Evolutionary conservation across 2,329 filamentous ascomycete genomes (phyloP).

Genomic region (Mycosphaerella arachidis): DNA sequence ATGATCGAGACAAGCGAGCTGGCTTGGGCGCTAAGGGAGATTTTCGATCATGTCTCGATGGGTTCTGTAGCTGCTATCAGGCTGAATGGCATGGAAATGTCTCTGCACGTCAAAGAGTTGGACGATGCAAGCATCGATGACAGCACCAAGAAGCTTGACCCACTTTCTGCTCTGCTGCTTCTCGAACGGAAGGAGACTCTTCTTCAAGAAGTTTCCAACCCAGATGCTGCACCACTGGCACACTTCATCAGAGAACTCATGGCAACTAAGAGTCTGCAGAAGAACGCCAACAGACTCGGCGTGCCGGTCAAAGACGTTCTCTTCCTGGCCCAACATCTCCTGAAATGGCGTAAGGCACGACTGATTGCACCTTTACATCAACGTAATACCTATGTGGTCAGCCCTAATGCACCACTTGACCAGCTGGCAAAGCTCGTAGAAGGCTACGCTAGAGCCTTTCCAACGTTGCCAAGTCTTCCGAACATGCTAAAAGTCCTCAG

Average conservation of each 20-base stretch:
- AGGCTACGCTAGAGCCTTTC: slow-evolving; percentile 73
- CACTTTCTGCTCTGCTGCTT: slow-evolving; percentile 80
- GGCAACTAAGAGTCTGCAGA: slow-evolving; percentile 63
- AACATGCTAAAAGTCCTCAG: slow-evolving; percentile 85
- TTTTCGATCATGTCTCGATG: slow-evolving; percentile 21
- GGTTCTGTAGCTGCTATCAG: slow-evolving; percentile 33
- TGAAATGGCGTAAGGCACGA: slow-evolving; percentile 91
- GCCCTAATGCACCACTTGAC: slow-evolving; percentile 77
- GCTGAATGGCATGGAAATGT: slow-evolving; percentile 67
- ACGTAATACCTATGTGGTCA: slow-evolving; percentile 85
- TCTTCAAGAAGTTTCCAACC: slow-evolving; percentile 65
- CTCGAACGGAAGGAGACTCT: slow-evolving; percentile 79
- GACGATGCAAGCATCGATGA: not conserved
- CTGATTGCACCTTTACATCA: slow-evolving; percentile 87
- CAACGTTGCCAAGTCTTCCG: slow-evolving; percentile 73
- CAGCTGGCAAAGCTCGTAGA: slow-evolving; percentile 64
- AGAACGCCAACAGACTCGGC: slow-evolving; percentile 65
- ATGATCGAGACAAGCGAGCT: slow-evolving; percentile 29
- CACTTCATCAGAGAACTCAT: slow-evolving; percentile 61
- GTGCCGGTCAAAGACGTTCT: slow-evolving; percentile 78
- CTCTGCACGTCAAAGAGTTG: slow-evolving; percentile 55
- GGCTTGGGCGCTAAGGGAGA: slow-evolving; percentile 30
- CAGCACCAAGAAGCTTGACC: slow-evolving; percentile 33
- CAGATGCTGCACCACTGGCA: slow-evolving; percentile 70
- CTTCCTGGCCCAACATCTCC: slow-evolving; percentile 84